Evolutionary conservation across 495 filamentous ascomycete genomes (phyloP), one percentile per base, ranked within the genome.

Genomic region (Hypoxylon subgilvum): DNA sequence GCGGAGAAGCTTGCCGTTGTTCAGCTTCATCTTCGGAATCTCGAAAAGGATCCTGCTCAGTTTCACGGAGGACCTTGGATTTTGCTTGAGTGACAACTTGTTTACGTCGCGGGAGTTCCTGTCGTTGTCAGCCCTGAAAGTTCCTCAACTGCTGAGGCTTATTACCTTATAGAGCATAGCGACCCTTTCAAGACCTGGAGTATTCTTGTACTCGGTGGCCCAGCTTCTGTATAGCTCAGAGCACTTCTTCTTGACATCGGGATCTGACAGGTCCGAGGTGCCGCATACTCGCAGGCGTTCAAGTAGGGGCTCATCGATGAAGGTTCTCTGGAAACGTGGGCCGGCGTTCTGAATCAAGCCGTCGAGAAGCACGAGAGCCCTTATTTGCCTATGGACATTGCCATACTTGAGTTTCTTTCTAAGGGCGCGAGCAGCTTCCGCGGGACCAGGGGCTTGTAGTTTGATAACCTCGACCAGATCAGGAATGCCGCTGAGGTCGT

Each of bases 391-490:
- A 69, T 97, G 92, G 14, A 93, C 76, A 60, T 84, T 96, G 47
- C 95, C 95, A 71, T 99, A 99, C 74, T 97, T 97, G 82, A 99
- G 83, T 78, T 99, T 97, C 85, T 97, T 99, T 40, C 95, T 84
- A 63, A 97, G 83, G 16, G 95, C 93, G 69, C 95, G 84, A 57
- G 91, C 89, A 43, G 92, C 92, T 76, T 99, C 95, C 5, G 84
- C 84, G 1, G 95, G 92, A 1, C 95, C 95, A 14, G 88, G 88
- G 39, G 82, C 82, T 73, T 97, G 95, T 43, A 99, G 86, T 54
- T 88, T 87, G 60, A 99, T 86, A 41, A 91, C 90, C 73, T 99
- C 95, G 57, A 97, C 87, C 18, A 99, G 83, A 67, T 97, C 93
- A 35, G 91, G 87, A 45, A 99, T 90, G 10, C 95, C 95, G 59